Conservation (phyloP, 73 alveolate species). For the Blepharisma japonicum region DNA sequence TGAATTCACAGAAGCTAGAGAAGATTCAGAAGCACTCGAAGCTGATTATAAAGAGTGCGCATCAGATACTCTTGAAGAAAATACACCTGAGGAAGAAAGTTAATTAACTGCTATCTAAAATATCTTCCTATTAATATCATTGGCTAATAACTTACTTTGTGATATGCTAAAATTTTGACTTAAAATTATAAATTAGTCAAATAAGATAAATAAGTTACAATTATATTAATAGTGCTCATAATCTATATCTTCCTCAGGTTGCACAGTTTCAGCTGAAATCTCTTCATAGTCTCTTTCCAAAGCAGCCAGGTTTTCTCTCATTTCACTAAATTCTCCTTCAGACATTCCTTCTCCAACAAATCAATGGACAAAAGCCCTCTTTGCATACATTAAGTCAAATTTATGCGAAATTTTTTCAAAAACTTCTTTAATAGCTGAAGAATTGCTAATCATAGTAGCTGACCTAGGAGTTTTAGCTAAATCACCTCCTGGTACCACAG, state of each 20-base stretch:
- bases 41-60: not conserved
- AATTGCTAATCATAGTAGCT: slow-evolving; percentile 46
- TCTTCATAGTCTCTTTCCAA: slow-evolving; percentile 94
- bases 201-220: too few species aligned
- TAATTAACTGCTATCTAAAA: too few species aligned
- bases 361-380: slow-evolving; percentile 94
- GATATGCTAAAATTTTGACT: too few species aligned
- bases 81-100: not conserved
- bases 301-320: slow-evolving; percentile 97
- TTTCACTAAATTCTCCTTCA: slow-evolving; percentile 88
- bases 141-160: too few species aligned
- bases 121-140: too few species aligned
- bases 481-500: slow-evolving; percentile 63
- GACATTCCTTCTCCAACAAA: slow-evolving; percentile 87
- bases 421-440: slow-evolving; percentile 52
- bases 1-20: not conserved
- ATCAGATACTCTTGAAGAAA: not conserved
- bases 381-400: slow-evolving; percentile 51
- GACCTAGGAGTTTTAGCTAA: slow-evolving; percentile 48
- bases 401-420: slow-evolving; percentile 35
- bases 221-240: too few species aligned
- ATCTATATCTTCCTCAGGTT: too few species aligned
- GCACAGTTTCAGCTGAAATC: slow-evolving; percentile 78
- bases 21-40: not conserved
- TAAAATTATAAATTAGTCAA: too few species aligned